phyloP scores from a whole-genome alignment of 202 grass and related monocot genomes.

The Panicum hallii region DNA sequence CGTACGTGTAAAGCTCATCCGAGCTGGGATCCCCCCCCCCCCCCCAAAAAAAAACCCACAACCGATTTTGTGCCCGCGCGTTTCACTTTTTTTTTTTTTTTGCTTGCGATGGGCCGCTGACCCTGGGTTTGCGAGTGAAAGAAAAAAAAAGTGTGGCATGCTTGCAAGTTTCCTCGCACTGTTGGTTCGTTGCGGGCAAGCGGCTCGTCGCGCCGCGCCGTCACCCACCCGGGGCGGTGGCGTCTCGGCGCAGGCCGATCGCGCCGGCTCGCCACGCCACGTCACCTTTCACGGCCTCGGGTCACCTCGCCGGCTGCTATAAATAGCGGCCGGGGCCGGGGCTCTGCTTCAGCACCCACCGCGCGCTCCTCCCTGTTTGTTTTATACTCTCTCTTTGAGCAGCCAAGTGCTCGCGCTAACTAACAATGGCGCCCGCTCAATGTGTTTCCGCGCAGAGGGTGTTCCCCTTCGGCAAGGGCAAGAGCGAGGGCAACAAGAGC shows the following conservation, averaged over 20 bases:
- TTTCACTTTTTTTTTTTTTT: neutral
- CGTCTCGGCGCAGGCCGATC: too few relatives aligned
- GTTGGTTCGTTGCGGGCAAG: neutral
- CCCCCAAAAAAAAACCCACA: too few relatives aligned
- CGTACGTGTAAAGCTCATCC: conserved; percentile 33
- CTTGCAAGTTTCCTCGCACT: neutral
- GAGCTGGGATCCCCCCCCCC: neutral
- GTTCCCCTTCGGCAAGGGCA: conserved; percentile 97
- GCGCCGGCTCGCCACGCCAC: conserved; percentile 9
- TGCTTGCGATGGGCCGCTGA: neutral
- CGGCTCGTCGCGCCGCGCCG: neutral
- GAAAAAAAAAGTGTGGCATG: neutral
- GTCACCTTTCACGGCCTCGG: neutral
- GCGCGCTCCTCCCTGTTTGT: neutral
- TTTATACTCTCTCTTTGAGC: too few relatives aligned
- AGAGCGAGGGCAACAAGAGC: conserved; percentile 90
- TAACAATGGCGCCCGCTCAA: conserved; percentile 68
- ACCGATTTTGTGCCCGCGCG: neutral
- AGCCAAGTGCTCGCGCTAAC: neutral
- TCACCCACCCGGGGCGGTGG: neutral
- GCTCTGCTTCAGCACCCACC: conserved; percentile 24
- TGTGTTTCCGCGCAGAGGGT: conserved; percentile 62
- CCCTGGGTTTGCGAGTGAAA: neutral
- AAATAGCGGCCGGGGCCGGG: conserved; percentile 21
- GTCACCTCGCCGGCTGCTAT: conserved; percentile 26